Evolutionary conservation across 345 rosid genomes (phyloP).

Genomic region (Pelargonium nanum): DNA sequence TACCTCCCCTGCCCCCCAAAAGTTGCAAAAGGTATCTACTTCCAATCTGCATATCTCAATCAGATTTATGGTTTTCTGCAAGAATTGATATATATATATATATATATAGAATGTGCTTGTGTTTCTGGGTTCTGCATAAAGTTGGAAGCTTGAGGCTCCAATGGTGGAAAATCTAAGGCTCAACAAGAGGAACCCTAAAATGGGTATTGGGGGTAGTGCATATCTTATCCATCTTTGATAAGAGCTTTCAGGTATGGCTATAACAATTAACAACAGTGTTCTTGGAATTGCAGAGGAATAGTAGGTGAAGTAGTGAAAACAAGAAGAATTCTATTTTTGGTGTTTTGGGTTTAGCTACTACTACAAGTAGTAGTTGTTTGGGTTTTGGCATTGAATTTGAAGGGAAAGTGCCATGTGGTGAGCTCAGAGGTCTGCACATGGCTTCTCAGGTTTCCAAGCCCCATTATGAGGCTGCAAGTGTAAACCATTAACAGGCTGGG

Average conservation of each 20-base stretch:
- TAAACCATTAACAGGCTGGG: slow-evolving; percentile 5
- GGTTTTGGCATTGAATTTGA: not conserved
- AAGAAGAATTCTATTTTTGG: not conserved
- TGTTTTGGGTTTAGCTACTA: not conserved
- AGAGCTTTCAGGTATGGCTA: not conserved
- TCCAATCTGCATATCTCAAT: no score
- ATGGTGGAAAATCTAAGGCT: not conserved
- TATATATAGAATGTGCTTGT: no score
- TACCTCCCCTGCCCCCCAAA: not conserved
- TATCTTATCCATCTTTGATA: not conserved
- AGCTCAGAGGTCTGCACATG: slow-evolving; percentile 34
- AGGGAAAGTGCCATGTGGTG: slow-evolving; percentile 30
- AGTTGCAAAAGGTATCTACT: not conserved
- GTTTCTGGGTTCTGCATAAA: not conserved
- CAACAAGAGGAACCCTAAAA: not conserved
- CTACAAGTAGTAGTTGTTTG: no score
- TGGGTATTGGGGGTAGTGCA: not conserved
- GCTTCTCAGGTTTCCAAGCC: slow-evolving; percentile 23
- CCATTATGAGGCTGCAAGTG: slow-evolving; percentile 2
- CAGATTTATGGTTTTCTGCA: no score
- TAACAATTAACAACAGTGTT: not conserved
- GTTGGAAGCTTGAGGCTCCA: slow-evolving; percentile 6
- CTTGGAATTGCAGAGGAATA: slow-evolving; percentile 3
- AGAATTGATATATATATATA: no score
- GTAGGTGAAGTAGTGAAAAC: not conserved